phyloP scores from a whole-genome alignment of 441 rosid genomes.

The Hura crepitans region DNA sequence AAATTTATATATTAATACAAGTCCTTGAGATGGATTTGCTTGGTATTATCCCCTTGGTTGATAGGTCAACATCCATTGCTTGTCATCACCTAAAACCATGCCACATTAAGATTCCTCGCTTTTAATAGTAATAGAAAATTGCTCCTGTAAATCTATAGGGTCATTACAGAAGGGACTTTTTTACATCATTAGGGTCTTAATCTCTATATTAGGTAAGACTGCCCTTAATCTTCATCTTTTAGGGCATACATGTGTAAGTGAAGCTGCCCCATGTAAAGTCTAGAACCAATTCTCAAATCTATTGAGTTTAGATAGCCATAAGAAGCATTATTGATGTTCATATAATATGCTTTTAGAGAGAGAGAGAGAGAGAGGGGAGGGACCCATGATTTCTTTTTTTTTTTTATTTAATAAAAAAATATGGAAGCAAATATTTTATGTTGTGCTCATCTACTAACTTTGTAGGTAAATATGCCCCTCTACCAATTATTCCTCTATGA shows the following conservation, averaged over 20 bases:
- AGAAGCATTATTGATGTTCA: conserved; percentile 30
- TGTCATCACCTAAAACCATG: conserved; percentile 91
- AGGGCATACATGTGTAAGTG: neutral
- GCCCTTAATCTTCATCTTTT: neutral
- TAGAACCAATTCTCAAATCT: neutral
- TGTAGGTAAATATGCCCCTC: conserved; percentile 33
- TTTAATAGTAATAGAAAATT: conserved; percentile 49
- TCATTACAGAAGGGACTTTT: conserved; percentile 13
- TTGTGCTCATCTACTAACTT: conserved; percentile 40
- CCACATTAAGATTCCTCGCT: conserved; percentile 79
- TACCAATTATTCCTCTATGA: conserved; percentile 38
- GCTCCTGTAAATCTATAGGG: conserved; percentile 9
- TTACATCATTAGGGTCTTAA: conserved; percentile 17
- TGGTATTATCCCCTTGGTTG: conserved; percentile 91
- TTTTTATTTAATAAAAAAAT: neutral
- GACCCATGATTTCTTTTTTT: conserved; percentile 35
- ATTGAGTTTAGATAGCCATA: conserved; percentile 23
- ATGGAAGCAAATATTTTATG: conserved; percentile 29
- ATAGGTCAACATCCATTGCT: conserved; percentile 84
- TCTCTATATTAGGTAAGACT: conserved; percentile 24
- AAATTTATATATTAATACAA: conserved; percentile 11
- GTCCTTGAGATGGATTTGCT: conserved; percentile 53
- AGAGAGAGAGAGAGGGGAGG: conserved; percentile 16
- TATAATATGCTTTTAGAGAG: neutral
- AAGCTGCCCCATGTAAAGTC: conserved; percentile 15